These are phyloP conservation scores for Trichoderma sp. DNA, from an alignment of 2,329 filamentous ascomycete species.

Conservation along the genomic window DNA sequence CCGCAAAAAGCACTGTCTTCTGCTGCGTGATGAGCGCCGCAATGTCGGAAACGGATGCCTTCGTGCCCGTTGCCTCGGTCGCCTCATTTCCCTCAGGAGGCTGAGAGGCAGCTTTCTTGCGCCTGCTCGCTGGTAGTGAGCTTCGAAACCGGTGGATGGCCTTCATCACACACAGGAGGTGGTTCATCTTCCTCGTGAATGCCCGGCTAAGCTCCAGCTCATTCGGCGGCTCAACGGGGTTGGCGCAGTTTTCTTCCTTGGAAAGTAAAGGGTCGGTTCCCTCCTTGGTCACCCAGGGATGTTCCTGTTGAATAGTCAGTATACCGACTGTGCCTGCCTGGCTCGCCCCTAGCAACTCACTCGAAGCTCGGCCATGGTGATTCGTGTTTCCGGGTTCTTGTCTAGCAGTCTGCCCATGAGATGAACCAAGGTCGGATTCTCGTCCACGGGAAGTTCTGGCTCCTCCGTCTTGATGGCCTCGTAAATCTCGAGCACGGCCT, in stretches of 20 bases:
- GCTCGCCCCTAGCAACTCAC: conserved; percentile 56
- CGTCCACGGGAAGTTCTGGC: conserved; percentile 62
- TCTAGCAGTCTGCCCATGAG: conserved; percentile 74
- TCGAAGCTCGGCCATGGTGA: conserved; percentile 78
- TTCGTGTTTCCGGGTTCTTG: conserved; percentile 81
- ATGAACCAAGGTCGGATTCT: conserved; percentile 70
- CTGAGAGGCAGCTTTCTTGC: conserved; percentile 30
- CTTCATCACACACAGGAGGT: conserved; percentile 86
- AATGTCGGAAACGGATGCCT: conserved; percentile 51
- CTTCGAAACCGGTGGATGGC: conserved; percentile 87
- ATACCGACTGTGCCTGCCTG: neutral
- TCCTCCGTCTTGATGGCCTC: conserved; percentile 79
- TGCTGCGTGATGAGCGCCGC: conserved; percentile 53
- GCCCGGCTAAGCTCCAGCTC: conserved; percentile 88
- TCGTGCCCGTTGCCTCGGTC: conserved; percentile 34
- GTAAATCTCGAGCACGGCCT: conserved; percentile 82
- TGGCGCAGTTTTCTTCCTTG: conserved; percentile 80
- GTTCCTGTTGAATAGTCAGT: conserved; percentile 60
- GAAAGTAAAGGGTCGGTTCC: conserved; percentile 78
- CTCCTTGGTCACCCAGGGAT: conserved; percentile 87
- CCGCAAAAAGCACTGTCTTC: conserved; percentile 43
- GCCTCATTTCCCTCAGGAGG: conserved; percentile 23
- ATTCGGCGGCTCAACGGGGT: conserved; percentile 80
- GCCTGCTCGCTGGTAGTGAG: conserved; percentile 58
- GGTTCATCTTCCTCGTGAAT: conserved; percentile 86